phyloP scores from a whole-genome alignment of 2,329 filamentous ascomycete genomes.

The Fusarium abutilonis region DNA sequence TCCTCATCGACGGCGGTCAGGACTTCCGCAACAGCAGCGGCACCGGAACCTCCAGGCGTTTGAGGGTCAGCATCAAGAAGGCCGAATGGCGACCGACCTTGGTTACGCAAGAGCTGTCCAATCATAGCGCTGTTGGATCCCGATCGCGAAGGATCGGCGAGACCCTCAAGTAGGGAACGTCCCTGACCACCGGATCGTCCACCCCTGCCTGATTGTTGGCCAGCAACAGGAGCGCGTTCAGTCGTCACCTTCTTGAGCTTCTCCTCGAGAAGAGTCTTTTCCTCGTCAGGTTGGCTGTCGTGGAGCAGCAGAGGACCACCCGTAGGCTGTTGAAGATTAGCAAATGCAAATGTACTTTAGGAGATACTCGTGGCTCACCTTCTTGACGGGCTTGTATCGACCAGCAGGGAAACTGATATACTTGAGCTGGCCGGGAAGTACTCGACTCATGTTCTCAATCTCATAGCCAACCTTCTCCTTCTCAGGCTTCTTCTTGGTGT shows the following conservation, averaged over 20 bases:
- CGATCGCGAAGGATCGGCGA: constrained; percentile 49
- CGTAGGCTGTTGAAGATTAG: constrained; percentile 72
- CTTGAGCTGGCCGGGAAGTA: constrained; percentile 91
- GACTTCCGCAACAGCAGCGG: constrained; percentile 79
- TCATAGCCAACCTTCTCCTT: constrained; percentile 98
- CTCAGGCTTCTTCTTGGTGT: constrained; percentile 87
- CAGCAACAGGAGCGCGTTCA: constrained; percentile 69
- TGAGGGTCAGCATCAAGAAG: constrained; percentile 42
- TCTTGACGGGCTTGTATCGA: constrained; percentile 89
- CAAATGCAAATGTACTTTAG: neutral
- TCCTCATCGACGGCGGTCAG: constrained; percentile 90
- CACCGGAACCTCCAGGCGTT: constrained; percentile 57
- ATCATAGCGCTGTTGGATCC: constrained; percentile 49
- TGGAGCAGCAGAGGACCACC: constrained; percentile 92
- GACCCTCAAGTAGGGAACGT: constrained; percentile 51
- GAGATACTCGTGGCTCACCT: constrained; percentile 65
- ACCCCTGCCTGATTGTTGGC: constrained; percentile 48
- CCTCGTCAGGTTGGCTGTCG: constrained; percentile 81
- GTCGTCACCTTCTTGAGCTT: constrained; percentile 85
- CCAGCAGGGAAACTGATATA: constrained; percentile 92
- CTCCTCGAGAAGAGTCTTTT: constrained; percentile 85
- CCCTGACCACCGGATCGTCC: constrained; percentile 48
- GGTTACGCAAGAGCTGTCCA: constrained; percentile 56
- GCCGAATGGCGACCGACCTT: constrained; percentile 50
- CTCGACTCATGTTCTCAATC: constrained; percentile 95